These are phyloP conservation scores for Smallanthus sonchifolius DNA, from an alignment of 129 eudicot species.

Conservation along the genomic window DNA sequence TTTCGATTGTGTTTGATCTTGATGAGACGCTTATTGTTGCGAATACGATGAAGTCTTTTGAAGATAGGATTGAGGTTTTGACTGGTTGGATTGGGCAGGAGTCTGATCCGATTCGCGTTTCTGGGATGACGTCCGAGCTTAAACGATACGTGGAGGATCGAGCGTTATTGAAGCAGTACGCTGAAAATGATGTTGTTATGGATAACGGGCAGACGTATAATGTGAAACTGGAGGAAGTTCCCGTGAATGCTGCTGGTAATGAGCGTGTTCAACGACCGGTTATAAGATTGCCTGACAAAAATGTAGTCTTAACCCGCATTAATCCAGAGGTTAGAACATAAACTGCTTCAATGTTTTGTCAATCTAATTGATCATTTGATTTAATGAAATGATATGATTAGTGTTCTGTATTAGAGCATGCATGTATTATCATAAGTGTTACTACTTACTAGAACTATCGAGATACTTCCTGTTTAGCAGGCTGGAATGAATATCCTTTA, in stretches of 20 bases:
- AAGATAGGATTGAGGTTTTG: constrained; percentile 81
- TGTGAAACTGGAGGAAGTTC: constrained; percentile 67
- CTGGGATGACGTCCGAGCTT: constrained; percentile 84
- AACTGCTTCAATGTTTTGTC: not conserved
- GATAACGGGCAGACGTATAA: constrained; percentile 58
- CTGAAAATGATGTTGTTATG: constrained; percentile 58
- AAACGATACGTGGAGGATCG: constrained; percentile 75
- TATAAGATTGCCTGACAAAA: constrained; percentile 68
- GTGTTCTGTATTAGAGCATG: not conserved
- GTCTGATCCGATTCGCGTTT: constrained; percentile 47
- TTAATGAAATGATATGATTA: not conserved
- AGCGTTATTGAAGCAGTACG: constrained; percentile 67
- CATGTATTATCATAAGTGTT: not conserved
- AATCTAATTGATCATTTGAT: not conserved
- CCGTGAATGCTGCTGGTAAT: constrained; percentile 53
- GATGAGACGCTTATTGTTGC: constrained; percentile 98
- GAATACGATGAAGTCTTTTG: constrained; percentile 91
- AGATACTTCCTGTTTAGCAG: not conserved
- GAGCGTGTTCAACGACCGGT: constrained; percentile 68
- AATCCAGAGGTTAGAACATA: constrained; percentile 81
- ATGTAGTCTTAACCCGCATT: constrained; percentile 84
- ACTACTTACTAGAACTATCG: not conserved
- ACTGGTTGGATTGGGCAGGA: constrained; percentile 62
- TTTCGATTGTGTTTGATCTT: constrained; percentile 88
- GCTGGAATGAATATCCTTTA: not conserved